Evolutionary conservation across 768 basidiomycete genomes (phyloP).

Genomic region (Boletus eberwhitei): DNA sequence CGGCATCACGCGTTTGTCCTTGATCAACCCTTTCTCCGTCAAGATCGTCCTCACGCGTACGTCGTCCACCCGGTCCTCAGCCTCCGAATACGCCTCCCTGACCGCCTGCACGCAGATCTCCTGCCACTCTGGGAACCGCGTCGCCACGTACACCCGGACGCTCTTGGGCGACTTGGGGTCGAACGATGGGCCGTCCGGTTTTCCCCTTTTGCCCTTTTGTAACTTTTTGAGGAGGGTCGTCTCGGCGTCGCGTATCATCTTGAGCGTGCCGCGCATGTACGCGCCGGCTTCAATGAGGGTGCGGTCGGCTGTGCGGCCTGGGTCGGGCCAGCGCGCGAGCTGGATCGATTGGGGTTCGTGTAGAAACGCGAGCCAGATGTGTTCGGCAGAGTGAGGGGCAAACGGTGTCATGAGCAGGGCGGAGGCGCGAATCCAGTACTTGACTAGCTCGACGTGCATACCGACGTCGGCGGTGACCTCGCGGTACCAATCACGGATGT

Average conservation of each 20-base stretch:
- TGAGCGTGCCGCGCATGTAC: constrained; percentile 91
- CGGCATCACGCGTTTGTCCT: constrained; percentile 96
- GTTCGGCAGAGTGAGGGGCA: constrained; percentile 92
- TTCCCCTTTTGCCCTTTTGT: constrained; percentile 69
- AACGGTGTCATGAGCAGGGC: constrained; percentile 80
- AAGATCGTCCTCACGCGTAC: constrained; percentile 67
- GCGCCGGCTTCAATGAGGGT: constrained; percentile 65
- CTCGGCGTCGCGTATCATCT: constrained; percentile 89
- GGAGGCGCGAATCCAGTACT: constrained; percentile 80
- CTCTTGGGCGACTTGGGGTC: constrained; percentile 85
- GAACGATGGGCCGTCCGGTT: constrained; percentile 47
- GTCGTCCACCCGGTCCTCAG: constrained; percentile 74
- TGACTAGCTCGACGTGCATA: constrained; percentile 88
- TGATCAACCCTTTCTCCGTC: constrained; percentile 73
- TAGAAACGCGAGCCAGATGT: constrained; percentile 79
- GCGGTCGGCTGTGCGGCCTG: constrained; percentile 55
- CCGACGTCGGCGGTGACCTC: constrained; percentile 85
- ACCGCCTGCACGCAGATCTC: constrained; percentile 74
- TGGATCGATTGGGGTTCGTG: constrained; percentile 77
- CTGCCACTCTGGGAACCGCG: constrained; percentile 92
- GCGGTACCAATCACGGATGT: constrained; percentile 92
- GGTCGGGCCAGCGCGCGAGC: constrained; percentile 77
- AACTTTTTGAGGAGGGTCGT: constrained; percentile 72
- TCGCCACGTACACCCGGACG: constrained; percentile 88
- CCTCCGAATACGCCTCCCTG: constrained; percentile 59